phyloP scores from a whole-genome alignment of 495 filamentous ascomycete genomes.

The Trypethelium eluteriae region DNA sequence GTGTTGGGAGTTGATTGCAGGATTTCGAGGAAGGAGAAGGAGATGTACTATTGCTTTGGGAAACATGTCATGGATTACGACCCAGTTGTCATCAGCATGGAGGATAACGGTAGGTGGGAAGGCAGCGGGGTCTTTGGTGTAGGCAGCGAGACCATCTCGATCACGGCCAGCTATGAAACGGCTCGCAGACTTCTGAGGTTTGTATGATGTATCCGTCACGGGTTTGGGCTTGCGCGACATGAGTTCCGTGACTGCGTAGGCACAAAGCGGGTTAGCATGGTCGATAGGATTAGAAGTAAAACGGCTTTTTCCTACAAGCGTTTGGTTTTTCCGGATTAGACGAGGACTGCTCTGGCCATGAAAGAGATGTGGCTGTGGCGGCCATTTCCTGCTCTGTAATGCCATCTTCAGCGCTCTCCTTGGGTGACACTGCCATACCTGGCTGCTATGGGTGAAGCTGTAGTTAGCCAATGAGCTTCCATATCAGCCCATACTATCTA shows the following conservation, averaged over 20 bases:
- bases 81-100: constrained; percentile 61
- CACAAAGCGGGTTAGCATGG: constrained; percentile 12
- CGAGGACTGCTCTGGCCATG: too few species aligned
- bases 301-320: not conserved
- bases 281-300: not conserved
- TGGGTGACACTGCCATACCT: not conserved
- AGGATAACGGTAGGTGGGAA: constrained; percentile 58
- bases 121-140: constrained; percentile 59
- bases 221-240: constrained; percentile 53
- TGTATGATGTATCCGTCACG: constrained; percentile 23
- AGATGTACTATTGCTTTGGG: constrained; percentile 80
- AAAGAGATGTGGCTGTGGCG: not conserved
- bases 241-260: constrained; percentile 54
- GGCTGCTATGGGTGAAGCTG: not conserved
- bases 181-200: constrained; percentile 24
- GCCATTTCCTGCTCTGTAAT: constrained; percentile 15
- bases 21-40: constrained; percentile 74
- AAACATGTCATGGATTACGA: constrained; percentile 74
- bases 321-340: not conserved
- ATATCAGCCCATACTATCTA: not conserved
- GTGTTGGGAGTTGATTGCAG: constrained; percentile 52
- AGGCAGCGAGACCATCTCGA: constrained; percentile 60
- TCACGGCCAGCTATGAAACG: constrained; percentile 25
- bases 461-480: not conserved
- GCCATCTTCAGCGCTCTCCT: constrained; percentile 11